Evolutionary conservation across 106 monocot genomes (phyloP).

Genomic region (Dioscorea alata): DNA sequence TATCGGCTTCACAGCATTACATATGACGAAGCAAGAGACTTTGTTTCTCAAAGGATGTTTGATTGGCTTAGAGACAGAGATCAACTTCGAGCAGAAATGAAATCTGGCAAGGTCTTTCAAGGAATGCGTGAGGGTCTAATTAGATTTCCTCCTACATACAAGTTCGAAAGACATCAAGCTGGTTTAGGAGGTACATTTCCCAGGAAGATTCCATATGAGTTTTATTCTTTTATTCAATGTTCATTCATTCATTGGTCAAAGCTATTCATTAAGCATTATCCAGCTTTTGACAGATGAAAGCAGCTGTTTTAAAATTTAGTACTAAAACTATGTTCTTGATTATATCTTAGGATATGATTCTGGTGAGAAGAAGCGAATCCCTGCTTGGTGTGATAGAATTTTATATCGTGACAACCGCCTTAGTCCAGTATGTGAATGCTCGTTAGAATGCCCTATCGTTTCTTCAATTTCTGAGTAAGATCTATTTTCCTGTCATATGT

Average conservation of each 20-base stretch:
- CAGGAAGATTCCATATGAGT: background rate
- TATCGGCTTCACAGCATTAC: slow-evolving; percentile 55
- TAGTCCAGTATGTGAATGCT: slow-evolving; percentile 52
- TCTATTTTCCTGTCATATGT: background rate
- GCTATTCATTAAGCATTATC: no score
- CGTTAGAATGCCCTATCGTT: slow-evolving; percentile 67
- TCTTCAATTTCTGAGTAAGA: slow-evolving; percentile 46
- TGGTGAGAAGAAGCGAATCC: slow-evolving; percentile 75
- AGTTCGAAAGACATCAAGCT: slow-evolving; percentile 36
- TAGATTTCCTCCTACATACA: slow-evolving; percentile 50
- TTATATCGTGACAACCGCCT: slow-evolving; percentile 73
- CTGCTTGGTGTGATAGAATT: slow-evolving; percentile 84
- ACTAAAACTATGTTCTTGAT: slow-evolving; percentile 2
- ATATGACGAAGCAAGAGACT: slow-evolving; percentile 75
- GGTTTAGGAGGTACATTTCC: slow-evolving; percentile 35
- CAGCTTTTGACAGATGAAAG: background rate
- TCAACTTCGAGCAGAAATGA: slow-evolving; percentile 48
- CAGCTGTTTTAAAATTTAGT: background rate
- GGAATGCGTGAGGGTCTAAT: slow-evolving; percentile 47
- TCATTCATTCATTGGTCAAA: background rate
- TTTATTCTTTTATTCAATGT: background rate
- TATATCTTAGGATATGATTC: slow-evolving; percentile 64
- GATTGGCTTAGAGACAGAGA: slow-evolving; percentile 83
- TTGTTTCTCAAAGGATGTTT: slow-evolving; percentile 74
- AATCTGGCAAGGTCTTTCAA: slow-evolving; percentile 48